phyloP scores from a whole-genome alignment of 805 yeast species.

The Lipomyces yamanashiensis region DNA sequence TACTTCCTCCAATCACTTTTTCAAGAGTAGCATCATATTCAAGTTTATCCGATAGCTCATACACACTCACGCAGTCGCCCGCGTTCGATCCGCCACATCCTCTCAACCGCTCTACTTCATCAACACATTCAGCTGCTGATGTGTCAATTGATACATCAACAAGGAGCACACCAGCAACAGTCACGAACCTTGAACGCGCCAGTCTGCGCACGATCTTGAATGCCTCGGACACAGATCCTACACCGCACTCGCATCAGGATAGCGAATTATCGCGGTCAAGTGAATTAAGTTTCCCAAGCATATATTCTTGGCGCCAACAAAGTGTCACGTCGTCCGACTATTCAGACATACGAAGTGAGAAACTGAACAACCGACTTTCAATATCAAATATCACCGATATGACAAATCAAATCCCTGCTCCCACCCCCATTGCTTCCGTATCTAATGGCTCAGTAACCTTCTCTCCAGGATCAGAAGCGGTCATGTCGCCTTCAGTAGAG shows the following conservation, averaged over 20 bases:
- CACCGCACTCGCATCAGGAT: background rate
- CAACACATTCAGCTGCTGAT: background rate
- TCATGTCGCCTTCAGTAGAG: background rate
- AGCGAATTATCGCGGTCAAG: background rate
- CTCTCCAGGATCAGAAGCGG: background rate
- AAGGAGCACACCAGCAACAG: background rate
- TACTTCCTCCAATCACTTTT: background rate
- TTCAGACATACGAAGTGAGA: slow-evolving; percentile 1
- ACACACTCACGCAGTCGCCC: background rate
- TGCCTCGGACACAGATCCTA: background rate
- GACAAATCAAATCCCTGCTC: background rate
- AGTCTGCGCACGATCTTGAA: slow-evolving; percentile 15
- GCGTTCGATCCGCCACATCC: background rate
- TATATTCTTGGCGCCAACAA: background rate
- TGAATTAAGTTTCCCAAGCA: background rate
- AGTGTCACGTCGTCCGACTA: background rate
- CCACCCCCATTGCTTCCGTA: background rate
- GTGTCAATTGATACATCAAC: background rate
- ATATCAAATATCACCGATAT: slow-evolving; percentile 4
- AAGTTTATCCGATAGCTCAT: background rate
- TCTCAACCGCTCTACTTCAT: background rate
- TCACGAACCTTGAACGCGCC: slow-evolving; percentile 17
- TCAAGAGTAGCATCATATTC: background rate
- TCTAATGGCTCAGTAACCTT: background rate
- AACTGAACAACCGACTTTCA: background rate